Percentiles rank a stretch among this genome's conserved stretches.
Conservation (phyloP, 768 basidiomycete species). For the Mycena filopes region DNA sequence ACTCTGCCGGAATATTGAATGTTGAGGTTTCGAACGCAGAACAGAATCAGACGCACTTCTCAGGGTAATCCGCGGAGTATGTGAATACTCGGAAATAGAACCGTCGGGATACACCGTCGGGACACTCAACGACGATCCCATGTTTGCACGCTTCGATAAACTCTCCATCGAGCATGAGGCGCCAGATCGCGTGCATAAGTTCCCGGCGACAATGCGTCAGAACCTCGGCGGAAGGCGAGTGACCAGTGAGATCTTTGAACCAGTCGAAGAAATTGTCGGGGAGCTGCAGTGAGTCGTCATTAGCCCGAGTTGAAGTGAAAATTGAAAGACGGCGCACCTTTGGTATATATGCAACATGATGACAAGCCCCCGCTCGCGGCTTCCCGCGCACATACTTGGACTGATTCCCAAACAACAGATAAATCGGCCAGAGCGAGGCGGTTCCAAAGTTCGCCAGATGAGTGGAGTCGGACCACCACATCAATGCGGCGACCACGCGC, state of each 20-base stretch:
- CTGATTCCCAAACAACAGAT: slow-evolving; percentile 50
- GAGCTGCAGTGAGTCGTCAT: neutral
- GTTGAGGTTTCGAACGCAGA: neutral
- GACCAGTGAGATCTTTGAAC: slow-evolving; percentile 27
- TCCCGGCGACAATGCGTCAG: slow-evolving; percentile 47
- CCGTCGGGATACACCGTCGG: slow-evolving; percentile 43
- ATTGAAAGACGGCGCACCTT: slow-evolving; percentile 38
- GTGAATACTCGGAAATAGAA: slow-evolving; percentile 45
- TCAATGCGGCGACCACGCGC: slow-evolving; percentile 36
- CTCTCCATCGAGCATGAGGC: slow-evolving; percentile 36
- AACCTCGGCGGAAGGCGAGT: slow-evolving; percentile 22
- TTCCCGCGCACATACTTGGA: slow-evolving; percentile 51
- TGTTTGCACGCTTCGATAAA: slow-evolving; percentile 41
- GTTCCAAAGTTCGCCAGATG: slow-evolving; percentile 49
- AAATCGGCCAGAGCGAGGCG: slow-evolving; percentile 54
- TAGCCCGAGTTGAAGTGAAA: neutral
- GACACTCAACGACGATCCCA: slow-evolving; percentile 44
- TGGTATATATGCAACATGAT: slow-evolving; percentile 54
- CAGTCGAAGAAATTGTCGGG: slow-evolving; percentile 27
- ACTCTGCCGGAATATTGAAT: slow-evolving; percentile 27
- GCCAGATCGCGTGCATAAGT: slow-evolving; percentile 47
- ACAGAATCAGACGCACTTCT: slow-evolving; percentile 42
- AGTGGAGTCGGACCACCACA: slow-evolving; percentile 49
- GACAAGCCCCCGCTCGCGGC: slow-evolving; percentile 38
- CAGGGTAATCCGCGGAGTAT: slow-evolving; percentile 49